Conservation (phyloP, 441 rosid species). For the Jatropha podagrica region DNA sequence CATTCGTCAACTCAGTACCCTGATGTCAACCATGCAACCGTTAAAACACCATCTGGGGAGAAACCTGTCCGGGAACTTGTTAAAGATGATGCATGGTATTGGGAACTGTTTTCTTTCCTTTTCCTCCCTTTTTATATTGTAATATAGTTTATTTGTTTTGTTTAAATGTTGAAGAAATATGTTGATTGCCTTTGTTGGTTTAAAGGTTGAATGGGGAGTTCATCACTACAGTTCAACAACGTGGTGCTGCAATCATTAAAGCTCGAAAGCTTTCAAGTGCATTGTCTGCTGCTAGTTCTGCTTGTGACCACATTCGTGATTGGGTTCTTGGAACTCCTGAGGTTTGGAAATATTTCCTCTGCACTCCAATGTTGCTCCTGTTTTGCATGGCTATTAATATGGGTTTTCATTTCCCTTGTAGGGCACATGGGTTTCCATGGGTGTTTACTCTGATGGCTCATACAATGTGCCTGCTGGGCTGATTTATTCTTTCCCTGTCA, state of each 20-base stretch:
- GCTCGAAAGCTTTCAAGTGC: slow-evolving; percentile 88
- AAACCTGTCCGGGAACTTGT: slow-evolving; percentile 74
- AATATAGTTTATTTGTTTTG: background rate
- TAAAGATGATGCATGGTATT: slow-evolving; percentile 67
- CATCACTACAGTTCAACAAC: slow-evolving; percentile 78
- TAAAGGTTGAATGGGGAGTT: slow-evolving; percentile 75
- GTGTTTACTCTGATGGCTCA: slow-evolving; percentile 91
- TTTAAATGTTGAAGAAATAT: background rate
- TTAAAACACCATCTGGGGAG: slow-evolving; percentile 56
- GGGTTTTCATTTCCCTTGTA: slow-evolving; percentile 23
- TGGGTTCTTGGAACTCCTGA: slow-evolving; percentile 98
- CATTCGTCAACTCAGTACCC: slow-evolving; percentile 88
- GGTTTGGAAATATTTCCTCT: slow-evolving; percentile 37
- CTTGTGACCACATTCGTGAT: slow-evolving; percentile 90
- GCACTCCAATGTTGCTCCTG: too few relatives aligned
- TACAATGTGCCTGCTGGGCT: slow-evolving; percentile 86
- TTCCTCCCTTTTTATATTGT: background rate
- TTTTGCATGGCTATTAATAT: background rate
- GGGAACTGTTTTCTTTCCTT: background rate
- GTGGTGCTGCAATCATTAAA: slow-evolving; percentile 92
- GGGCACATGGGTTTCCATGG: slow-evolving; percentile 94
- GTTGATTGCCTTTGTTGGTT: slow-evolving; percentile 11
- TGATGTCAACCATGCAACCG: slow-evolving; percentile 87
- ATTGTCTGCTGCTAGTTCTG: slow-evolving; percentile 86
- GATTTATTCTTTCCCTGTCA: slow-evolving; percentile 88